Conservation (phyloP, 192 early-diverging fungal species). For the Linnemannia zychae region DNA sequence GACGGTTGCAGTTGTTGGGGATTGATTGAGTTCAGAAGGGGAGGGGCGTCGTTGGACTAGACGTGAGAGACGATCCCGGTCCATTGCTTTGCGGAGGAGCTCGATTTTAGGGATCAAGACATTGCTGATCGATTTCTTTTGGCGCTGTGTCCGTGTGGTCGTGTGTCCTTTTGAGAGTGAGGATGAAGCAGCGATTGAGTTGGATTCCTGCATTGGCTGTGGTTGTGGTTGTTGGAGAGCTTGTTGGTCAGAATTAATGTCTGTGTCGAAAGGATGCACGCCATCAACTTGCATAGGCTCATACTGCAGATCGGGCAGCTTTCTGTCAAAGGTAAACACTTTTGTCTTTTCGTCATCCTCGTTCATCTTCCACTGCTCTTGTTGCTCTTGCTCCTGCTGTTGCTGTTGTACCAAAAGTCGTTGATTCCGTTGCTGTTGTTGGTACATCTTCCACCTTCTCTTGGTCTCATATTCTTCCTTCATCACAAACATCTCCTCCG, state of each 20-base stretch:
- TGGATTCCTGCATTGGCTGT: not conserved
- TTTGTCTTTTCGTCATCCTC: not conserved
- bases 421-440: constrained; percentile 14
- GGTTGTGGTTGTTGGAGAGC: not conserved
- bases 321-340: not conserved
- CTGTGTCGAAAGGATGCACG: not conserved
- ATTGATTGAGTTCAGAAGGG: constrained; percentile 29
- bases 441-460: constrained; percentile 15
- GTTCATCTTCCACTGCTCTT: not conserved
- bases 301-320: not conserved
- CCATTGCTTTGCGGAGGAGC: constrained; percentile 30
- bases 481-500: constrained; percentile 33
- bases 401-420: not conserved
- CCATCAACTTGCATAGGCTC: constrained; percentile 7
- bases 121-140: constrained; percentile 36
- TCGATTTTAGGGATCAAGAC: constrained; percentile 36
- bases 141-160: constrained; percentile 9
- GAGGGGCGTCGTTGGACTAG: constrained; percentile 39
- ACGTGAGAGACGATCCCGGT: constrained; percentile 36
- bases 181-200: not conserved
- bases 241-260: not conserved
- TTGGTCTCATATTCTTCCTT: constrained; percentile 26
- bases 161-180: not conserved
- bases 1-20: constrained; percentile 26
- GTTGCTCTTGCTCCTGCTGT: not conserved